Conservation (phyloP, 177 flowering plant species). For the Telopea speciosissima region DNA sequence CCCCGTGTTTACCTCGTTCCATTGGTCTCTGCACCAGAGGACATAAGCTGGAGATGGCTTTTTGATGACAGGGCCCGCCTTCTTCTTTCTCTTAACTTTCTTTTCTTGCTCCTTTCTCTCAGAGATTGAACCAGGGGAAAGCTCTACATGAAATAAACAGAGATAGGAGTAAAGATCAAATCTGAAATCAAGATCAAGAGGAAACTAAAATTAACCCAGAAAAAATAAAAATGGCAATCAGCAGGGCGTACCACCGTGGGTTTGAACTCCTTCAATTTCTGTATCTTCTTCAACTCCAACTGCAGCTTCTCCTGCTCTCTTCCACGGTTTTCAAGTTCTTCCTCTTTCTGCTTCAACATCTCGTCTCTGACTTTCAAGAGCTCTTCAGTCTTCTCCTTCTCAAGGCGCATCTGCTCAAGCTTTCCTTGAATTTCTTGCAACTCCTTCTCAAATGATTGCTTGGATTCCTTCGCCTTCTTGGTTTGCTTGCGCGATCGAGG, state of each 20-base stretch:
- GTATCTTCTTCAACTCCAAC: conserved; percentile 75
- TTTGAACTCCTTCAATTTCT: conserved; percentile 85
- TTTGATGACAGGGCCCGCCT: conserved; percentile 45
- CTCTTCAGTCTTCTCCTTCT: conserved; percentile 81
- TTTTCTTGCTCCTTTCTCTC: conserved; percentile 50
- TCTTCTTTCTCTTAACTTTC: conserved; percentile 52
- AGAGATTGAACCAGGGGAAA: conserved; percentile 42
- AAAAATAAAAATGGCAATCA: background rate
- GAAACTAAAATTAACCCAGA: background rate
- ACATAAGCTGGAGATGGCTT: conserved; percentile 74
- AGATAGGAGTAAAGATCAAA: background rate
- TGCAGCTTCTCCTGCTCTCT: conserved; percentile 72
- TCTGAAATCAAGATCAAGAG: background rate
- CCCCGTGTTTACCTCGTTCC: conserved; percentile 57
- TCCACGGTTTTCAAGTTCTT: conserved; percentile 43
- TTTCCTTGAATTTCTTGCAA: conserved; percentile 66
- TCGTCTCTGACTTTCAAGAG: conserved; percentile 62
- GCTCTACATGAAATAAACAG: conserved; percentile 23
- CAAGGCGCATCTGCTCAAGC: conserved; percentile 56
- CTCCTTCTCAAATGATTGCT: conserved; percentile 51
- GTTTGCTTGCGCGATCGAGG: conserved; percentile 30
- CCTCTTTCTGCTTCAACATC: conserved; percentile 57
- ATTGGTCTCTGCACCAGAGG: conserved; percentile 83
- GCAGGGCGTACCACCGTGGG: conserved; percentile 67
- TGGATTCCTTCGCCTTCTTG: conserved; percentile 22